phyloP scores from a whole-genome alignment of 768 basidiomycete species.

The Amanita exitialis region DNA sequence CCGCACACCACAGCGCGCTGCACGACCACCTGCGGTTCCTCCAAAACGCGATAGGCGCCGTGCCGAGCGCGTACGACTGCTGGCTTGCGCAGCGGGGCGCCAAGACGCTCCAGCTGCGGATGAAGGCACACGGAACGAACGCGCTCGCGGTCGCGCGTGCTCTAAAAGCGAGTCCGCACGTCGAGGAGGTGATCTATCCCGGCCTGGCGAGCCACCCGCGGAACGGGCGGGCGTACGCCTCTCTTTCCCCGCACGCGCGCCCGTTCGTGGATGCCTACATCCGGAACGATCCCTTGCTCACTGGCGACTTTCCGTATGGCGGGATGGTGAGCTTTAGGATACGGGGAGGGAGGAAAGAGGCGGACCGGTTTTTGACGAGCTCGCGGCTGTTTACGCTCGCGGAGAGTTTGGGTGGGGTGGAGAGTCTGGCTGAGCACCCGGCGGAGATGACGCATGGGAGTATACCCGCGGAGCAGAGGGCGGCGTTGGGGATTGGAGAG shows the following conservation, averaged over 20 bases:
- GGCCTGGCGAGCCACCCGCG: slow-evolving; percentile 63
- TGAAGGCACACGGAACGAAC: slow-evolving; percentile 79
- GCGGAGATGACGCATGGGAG: slow-evolving; percentile 83
- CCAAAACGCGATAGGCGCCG: slow-evolving; percentile 81
- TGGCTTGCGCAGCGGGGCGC: slow-evolving; percentile 87
- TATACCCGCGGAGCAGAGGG: slow-evolving; percentile 51
- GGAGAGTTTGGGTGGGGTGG: slow-evolving; percentile 87
- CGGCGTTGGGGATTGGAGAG: slow-evolving; percentile 64
- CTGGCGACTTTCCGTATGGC: slow-evolving; percentile 72
- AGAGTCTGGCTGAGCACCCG: slow-evolving; percentile 83
- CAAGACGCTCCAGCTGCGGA: slow-evolving; percentile 85
- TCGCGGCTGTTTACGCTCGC: slow-evolving; percentile 71
- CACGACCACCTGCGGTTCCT: slow-evolving; percentile 65
- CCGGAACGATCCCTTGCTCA: slow-evolving; percentile 14
- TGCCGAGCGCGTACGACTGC: slow-evolving; percentile 79
- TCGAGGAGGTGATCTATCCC: slow-evolving; percentile 83
- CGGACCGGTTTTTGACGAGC: slow-evolving; percentile 57
- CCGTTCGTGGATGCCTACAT: slow-evolving; percentile 39
- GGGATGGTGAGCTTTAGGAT: slow-evolving; percentile 84
- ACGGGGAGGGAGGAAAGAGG: slow-evolving; percentile 44
- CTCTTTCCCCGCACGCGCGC: slow-evolving; percentile 60
- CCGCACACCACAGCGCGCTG: slow-evolving; percentile 38
- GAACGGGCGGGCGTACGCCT: slow-evolving; percentile 50
- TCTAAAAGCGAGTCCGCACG: slow-evolving; percentile 42
- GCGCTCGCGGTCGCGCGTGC: slow-evolving; percentile 66